Percentiles rank a stretch among this genome's conserved stretches.
Evolutionary conservation across 2,329 filamentous ascomycete species (phyloP).

Genomic region (Nectriaceae sp.): DNA sequence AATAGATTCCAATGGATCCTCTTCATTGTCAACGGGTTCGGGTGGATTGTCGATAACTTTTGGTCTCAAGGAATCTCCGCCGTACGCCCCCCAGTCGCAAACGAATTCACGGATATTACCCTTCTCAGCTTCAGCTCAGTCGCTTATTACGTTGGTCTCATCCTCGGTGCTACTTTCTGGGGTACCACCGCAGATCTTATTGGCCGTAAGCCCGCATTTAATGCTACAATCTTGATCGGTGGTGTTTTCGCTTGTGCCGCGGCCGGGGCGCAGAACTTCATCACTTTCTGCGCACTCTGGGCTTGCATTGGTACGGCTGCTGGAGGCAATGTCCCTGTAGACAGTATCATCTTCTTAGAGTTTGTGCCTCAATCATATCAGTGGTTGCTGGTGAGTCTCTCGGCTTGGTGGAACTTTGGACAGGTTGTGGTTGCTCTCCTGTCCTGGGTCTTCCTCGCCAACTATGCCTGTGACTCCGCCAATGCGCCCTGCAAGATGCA

Average conservation of each 20-base stretch:
- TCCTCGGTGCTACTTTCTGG: conserved; percentile 49
- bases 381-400: conserved; percentile 43
- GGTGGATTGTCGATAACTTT: conserved; percentile 48
- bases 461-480: conserved; percentile 35
- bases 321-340: conserved; percentile 49
- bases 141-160: conserved; percentile 43
- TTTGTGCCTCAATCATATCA: conserved; percentile 46
- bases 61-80: conserved; percentile 40
- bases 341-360: conserved; percentile 51
- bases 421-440: conserved; percentile 42
- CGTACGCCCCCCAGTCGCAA: conserved; percentile 33
- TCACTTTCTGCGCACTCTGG: conserved; percentile 55
- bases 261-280: conserved; percentile 60
- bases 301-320: conserved; percentile 47
- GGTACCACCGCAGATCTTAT: conserved; percentile 42
- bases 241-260: conserved; percentile 59
- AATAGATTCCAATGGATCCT: conserved; percentile 43
- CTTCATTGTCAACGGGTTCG: conserved; percentile 48
- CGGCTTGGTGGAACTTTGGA: conserved; percentile 50
- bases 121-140: conserved; percentile 35
- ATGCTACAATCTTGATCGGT: conserved; percentile 44
- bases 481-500: conserved; percentile 36
- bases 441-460: conserved; percentile 39
- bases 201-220: conserved; percentile 47
- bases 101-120: conserved; percentile 36